A percentile compares a stretch with the other conserved stretches of the same genome.
Conservation (phyloP, 176 grass and related monocot genomes). For the Oryza punctata region DNA sequence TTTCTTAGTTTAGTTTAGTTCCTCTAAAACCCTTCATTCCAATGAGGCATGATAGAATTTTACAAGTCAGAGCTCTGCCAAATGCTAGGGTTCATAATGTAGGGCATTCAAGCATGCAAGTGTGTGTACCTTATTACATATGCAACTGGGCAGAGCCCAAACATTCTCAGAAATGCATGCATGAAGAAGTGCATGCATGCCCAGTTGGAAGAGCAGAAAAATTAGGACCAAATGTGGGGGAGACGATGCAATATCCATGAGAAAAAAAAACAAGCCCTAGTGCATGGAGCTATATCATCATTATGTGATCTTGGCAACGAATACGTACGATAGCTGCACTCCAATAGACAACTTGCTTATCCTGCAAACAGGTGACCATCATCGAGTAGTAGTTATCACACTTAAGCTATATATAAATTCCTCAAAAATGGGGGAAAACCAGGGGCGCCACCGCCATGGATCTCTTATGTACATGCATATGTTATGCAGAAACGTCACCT, state of each 20-base stretch:
- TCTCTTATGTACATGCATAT: neutral
- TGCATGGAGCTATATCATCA: neutral
- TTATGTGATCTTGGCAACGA: neutral
- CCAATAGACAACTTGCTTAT: conserved; percentile 13
- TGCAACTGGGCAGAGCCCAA: conserved; percentile 12
- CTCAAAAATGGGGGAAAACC: neutral
- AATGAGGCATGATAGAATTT: no score
- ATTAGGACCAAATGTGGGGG: neutral
- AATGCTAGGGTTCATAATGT: neutral
- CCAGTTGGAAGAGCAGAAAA: neutral
- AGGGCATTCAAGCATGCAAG: neutral
- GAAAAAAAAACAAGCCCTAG: conserved; percentile 29
- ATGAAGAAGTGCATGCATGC: neutral
- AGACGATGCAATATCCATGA: neutral
- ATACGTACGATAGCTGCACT: neutral
- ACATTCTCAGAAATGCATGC: neutral
- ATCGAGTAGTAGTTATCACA: neutral
- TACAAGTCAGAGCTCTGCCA: no score
- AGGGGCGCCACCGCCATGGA: neutral
- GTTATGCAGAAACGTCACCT: neutral
- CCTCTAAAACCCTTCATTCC: no score
- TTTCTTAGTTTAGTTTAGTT: no score
- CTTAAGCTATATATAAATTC: neutral
- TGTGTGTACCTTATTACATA: neutral
- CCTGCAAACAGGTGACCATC: neutral